Conservation (phyloP, 345 rosid species). For the Syzygium jambos region DNA sequence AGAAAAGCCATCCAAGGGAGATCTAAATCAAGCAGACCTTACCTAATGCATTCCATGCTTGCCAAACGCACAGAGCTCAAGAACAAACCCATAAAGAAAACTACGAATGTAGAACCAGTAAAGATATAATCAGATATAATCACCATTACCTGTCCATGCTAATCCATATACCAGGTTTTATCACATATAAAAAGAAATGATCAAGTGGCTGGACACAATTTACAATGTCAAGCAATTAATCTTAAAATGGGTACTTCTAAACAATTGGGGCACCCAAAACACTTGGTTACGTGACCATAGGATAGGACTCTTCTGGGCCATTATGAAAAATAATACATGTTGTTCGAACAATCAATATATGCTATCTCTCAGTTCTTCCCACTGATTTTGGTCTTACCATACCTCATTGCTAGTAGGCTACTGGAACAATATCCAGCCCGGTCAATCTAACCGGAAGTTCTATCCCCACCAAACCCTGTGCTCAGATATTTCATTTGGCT, state of each 20-base stretch:
- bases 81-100: no score
- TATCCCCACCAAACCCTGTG: slow-evolving; percentile 72
- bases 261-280: neutral
- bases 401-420: neutral
- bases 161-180: no score
- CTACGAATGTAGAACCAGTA: no score
- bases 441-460: slow-evolving; percentile 45
- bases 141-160: no score
- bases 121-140: no score
- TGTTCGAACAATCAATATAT: neutral
- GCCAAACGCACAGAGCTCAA: no score
- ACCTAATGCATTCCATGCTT: no score
- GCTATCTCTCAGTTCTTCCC: neutral
- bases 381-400: neutral
- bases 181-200: no score
- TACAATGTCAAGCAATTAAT: neutral
- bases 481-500: slow-evolving; percentile 33
- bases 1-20: no score
- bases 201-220: no score
- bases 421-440: neutral
- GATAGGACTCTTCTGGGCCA: neutral
- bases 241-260: neutral
- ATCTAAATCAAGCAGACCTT: no score
- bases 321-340: neutral
- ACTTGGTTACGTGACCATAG: neutral